A percentile compares a stretch with the other conserved stretches of the same genome.
phyloP scores from a whole-genome alignment of 768 basidiomycete genomes.

The Trametes coccinea region DNA sequence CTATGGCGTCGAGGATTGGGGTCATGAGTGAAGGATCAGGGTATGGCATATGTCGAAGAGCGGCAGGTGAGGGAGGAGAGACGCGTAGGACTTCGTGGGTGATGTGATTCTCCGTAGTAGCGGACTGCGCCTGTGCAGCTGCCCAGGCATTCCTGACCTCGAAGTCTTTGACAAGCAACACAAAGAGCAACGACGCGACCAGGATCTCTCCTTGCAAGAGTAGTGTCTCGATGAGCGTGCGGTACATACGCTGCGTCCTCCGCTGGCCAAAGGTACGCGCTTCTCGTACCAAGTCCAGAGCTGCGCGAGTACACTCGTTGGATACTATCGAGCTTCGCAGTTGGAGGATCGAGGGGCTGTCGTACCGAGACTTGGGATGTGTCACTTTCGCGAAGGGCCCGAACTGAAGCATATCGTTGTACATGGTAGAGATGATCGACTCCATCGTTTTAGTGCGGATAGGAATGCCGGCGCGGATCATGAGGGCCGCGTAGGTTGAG shows the following conservation, averaged over 20 bases:
- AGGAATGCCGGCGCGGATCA: slow-evolving; percentile 55
- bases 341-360: slow-evolving; percentile 25
- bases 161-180: slow-evolving; percentile 62
- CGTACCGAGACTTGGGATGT: slow-evolving; percentile 8
- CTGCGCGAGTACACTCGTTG: slow-evolving; percentile 47
- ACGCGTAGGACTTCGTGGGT: slow-evolving; percentile 5
- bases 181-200: slow-evolving; percentile 71
- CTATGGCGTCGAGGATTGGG: slow-evolving; percentile 36
- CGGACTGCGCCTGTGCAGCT: background rate
- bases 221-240: slow-evolving; percentile 59
- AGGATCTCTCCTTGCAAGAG: slow-evolving; percentile 80
- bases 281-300: slow-evolving; percentile 50
- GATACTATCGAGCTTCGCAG: slow-evolving; percentile 39
- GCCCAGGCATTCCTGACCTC: slow-evolving; percentile 36
- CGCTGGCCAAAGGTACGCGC: slow-evolving; percentile 57
- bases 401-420: slow-evolving; percentile 19
- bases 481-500: slow-evolving; percentile 44
- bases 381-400: slow-evolving; percentile 23
- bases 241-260: slow-evolving; percentile 62
- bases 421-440: slow-evolving; percentile 29
- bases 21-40: slow-evolving; percentile 16
- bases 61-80: background rate
- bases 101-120: slow-evolving; percentile 1
- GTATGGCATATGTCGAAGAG: background rate
- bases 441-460: slow-evolving; percentile 54